phyloP scores from a whole-genome alignment of 108 stramenopile genomes.

The Schizochytrium sp. region DNA sequence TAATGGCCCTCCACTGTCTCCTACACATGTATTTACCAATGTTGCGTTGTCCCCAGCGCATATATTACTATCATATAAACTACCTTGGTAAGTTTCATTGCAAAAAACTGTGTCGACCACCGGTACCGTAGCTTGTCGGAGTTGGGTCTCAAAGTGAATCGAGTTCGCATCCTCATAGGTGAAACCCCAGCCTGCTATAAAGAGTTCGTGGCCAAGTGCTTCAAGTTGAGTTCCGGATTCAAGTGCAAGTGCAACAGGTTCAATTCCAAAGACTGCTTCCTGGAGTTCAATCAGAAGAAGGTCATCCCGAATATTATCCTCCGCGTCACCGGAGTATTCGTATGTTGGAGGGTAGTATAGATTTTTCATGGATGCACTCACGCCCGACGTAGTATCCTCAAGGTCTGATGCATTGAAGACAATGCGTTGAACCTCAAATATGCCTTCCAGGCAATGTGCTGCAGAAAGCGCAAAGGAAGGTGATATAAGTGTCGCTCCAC shows the following conservation, averaged over 20 bases:
- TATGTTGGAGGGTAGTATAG: not conserved
- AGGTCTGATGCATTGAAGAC: slow-evolving; percentile 24
- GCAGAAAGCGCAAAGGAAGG: not conserved
- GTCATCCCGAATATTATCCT: not conserved
- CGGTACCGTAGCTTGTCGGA: not conserved
- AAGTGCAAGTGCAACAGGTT: not conserved
- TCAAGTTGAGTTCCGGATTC: not conserved
- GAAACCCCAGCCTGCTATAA: not conserved
- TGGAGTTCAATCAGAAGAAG: not conserved
- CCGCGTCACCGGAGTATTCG: not conserved
- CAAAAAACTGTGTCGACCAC: not conserved
- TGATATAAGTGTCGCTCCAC: not conserved
- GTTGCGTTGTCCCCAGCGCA: not conserved
- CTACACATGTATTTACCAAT: not conserved
- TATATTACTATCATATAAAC: not conserved
- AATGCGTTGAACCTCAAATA: not conserved
- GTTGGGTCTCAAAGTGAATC: not conserved
- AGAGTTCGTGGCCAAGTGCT: not conserved
- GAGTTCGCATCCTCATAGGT: not conserved
- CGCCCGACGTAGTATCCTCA: not conserved
- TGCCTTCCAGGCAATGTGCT: not conserved
- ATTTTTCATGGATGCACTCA: not conserved
- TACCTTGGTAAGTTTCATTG: not conserved
- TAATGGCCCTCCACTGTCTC: not conserved
- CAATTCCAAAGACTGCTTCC: not conserved